Base-by-base conservation (phyloP, 2,329 filamentous ascomycete genomes). In the Calonectria leucothoes region DNA sequence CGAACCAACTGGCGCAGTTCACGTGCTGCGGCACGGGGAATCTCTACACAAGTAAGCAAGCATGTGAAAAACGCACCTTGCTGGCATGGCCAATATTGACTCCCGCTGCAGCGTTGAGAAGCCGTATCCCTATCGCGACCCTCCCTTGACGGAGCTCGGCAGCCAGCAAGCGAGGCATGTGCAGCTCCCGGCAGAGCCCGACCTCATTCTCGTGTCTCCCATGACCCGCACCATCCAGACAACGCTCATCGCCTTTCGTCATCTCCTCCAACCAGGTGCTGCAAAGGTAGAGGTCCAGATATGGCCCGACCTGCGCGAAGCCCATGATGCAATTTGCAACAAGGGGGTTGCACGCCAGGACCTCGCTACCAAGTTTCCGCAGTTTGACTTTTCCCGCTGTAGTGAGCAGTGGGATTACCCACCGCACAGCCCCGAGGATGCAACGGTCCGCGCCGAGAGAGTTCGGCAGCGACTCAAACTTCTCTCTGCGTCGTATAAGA, bases 241-340 rank as follows among this genome's bases (percentile, higher is more conserved):
- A 1, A 66, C 74, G 27, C 69, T 78, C 6, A 73, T 80, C 10
- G 75, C 72, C 4, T 80, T 80, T 27, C 42, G 57, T 0, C 52
- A 73, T 29, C 70, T 78, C 3, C 45, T 79, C 17, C 45, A 64
- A n/a, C 42, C 17, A 15, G 17, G 37, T 49, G 42, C 70, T 20
- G 49, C 65, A 35, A 48, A 63, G 12, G 49, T 66, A 1, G 33
- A 71, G 4, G 39, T 80, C 3, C 73, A 80, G n/a, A 64, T 80
- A 11, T 80, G 78, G 77, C 78, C 78, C 0, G 78, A 80, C 6
- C 23, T 80, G 0, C 78, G 78, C 0, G 78, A 80, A 29, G 72
- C 77, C 4, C 77, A 80, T n/a, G 78, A 80, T 42, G 78, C 76
- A 7, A 72, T 74, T 48, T 80, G 78, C 64, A 80, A 80, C 23